Conservation (phyloP, 176 grass and related monocot genomes). For the Raddia guianensis region DNA sequence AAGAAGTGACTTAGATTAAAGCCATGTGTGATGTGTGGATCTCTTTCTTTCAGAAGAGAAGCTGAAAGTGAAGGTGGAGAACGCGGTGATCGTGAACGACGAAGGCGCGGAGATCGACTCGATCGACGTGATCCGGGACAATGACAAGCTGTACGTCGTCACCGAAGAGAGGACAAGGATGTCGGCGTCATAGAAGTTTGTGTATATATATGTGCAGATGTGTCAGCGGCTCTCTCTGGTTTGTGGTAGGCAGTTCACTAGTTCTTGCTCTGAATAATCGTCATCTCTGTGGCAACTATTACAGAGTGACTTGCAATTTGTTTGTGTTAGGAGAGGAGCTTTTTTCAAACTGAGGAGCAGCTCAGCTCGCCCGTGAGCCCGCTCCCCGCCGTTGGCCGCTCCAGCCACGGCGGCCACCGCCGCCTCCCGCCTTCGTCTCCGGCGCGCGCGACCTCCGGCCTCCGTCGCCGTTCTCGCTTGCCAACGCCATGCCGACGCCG, state of each 20-base stretch:
- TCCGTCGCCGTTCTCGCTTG: too few relatives aligned
- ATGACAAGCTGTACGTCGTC: slow-evolving; percentile 80
- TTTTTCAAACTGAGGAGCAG: too few relatives aligned
- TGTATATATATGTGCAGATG: not conserved
- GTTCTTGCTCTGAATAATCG: not conserved
- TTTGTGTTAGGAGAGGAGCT: too few relatives aligned
- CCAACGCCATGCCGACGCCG: too few relatives aligned
- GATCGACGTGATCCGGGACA: slow-evolving; percentile 75
- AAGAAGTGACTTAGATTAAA: not conserved
- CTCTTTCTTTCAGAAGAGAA: slow-evolving; percentile 54
- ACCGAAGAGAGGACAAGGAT: slow-evolving; percentile 39
- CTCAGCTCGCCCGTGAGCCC: too few relatives aligned
- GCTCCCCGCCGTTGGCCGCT: too few relatives aligned
- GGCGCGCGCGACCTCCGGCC: too few relatives aligned
- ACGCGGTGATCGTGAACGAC: slow-evolving; percentile 55
- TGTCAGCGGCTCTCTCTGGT: not conserved
- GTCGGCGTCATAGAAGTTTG: not conserved
- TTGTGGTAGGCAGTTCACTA: not conserved
- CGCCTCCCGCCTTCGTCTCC: too few relatives aligned
- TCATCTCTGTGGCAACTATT: not conserved
- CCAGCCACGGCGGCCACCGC: too few relatives aligned
- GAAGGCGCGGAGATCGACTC: slow-evolving; percentile 78
- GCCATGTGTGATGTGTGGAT: not conserved
- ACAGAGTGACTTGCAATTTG: not conserved
- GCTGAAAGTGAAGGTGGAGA: slow-evolving; percentile 45